Evolutionary conservation across 805 yeast species (phyloP), one percentile per base, ranked within the genome.

Genomic region (Metschnikowia noctiluminum): DNA sequence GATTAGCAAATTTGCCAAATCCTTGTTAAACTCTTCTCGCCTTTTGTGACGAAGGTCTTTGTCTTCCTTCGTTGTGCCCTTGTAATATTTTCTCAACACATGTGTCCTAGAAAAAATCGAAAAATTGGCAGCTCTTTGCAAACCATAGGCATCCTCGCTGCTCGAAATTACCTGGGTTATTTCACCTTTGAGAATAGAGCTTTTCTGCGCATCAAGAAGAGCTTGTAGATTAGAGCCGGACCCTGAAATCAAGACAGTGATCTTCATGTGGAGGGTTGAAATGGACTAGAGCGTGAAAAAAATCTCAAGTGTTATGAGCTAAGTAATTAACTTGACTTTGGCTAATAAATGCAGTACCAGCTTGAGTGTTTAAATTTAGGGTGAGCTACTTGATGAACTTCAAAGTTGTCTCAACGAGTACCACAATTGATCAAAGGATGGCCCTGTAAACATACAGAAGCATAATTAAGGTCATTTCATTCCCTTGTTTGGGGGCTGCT

Each of bases 161-260:
- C 97, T 91, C 9, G 98, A 90, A 28, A 94, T 79, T 41, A 94
- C 98, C 59, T 82, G 81, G 28, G 80, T 76, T 44, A 94, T 87
- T 31, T 73, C 70, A 1, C 81, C 85, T 10, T 77, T 72, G 34
- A 72, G 48, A 60, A 74, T 39, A 73, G 69, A 49, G 47, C 57
- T 27, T 70, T 73, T 13, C 61, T 66, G 61, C 12, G 92, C 87
- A 65, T 94, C 96, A 32, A 94, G 89, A 36, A 94, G 73, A 0
- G 99, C 98, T 65, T 94, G 99, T 36, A 94, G 73, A 62, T 94
- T 94, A n/a, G 97, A 83, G 1, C 99, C 99, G 28, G 86, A 85
- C 0, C 99, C 99, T 0, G 98, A 91, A 21, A 94, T 94, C 35
- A 94, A 78, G 0, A 94, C 97, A 10, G 87, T 73, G 49, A 87